phyloP scores from a whole-genome alignment of 495 filamentous ascomycete species.

The Parathielavia hyrcaniae region DNA sequence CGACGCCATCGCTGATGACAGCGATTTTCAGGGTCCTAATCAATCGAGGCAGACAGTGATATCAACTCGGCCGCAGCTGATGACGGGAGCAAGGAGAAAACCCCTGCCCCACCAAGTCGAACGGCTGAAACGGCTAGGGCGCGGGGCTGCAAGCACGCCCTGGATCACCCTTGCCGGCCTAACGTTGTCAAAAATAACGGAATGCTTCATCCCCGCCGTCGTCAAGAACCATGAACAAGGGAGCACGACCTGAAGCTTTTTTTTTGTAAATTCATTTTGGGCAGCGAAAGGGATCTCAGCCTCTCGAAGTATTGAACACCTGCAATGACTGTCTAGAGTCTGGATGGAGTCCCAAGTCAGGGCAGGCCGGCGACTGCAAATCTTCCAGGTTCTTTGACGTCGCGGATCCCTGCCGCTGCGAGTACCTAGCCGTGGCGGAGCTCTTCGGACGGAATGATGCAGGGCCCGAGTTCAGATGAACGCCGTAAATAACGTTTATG shows the following conservation, averaged over 20 bases:
- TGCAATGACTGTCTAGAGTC: too few species aligned
- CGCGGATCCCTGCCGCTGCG: not conserved
- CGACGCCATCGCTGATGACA: too few species aligned
- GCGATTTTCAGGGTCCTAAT: not conserved
- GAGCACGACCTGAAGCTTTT: too few species aligned
- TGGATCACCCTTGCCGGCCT: not conserved
- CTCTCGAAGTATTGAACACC: too few species aligned
- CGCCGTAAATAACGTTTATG: not conserved
- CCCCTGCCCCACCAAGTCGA: not conserved
- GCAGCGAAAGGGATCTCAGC: too few species aligned
- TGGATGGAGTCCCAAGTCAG: too few species aligned
- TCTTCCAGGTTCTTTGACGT: not conserved
- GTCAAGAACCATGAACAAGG: too few species aligned
- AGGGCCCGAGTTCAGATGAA: slow-evolving; percentile 3
- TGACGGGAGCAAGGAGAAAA: not conserved
- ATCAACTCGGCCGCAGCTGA: not conserved
- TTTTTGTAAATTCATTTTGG: too few species aligned
- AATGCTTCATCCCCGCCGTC: not conserved
- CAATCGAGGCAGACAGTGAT: not conserved
- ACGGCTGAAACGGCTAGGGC: slow-evolving; percentile 12
- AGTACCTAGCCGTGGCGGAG: not conserved
- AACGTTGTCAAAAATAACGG: too few species aligned
- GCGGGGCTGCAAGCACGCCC: slow-evolving; percentile 3
- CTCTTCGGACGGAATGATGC: slow-evolving; percentile 6
- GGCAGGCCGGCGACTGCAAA: not conserved